Base-by-base conservation (phyloP, 73 alveolate species). In the Breviolum minutum region DNA sequence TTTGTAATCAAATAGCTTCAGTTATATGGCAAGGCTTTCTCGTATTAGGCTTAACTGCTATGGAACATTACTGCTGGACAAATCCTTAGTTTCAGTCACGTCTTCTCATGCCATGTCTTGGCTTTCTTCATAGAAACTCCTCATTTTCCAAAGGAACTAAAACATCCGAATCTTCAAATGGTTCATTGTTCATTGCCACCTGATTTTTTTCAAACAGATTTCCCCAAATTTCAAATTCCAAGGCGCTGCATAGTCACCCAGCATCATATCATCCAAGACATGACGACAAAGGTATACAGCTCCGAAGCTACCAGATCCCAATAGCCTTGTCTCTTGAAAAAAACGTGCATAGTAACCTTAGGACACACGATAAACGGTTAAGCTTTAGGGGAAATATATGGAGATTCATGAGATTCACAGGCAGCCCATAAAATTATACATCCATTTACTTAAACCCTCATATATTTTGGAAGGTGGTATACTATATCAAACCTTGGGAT, bases 201-300 rank as follows among this genome's bases (percentile, higher is more conserved):
- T 12, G 84, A 17, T 40, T 73, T 24, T 16, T 73, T 73, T 22
- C 86, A n/a, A n/a, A n/a, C n/a, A n/a, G n/a, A n/a, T n/a, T n/a
- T n/a, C n/a, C n/a, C n/a, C 19, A 16, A 69, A 24, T 6, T 2
- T 69, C 16, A 61, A 70, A 3, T 40, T 40, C 54, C 81, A 16
- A 81, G 80, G 71, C 79, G 76, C 99, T 10, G 99, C 99, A 63
- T 94, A 94, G 99, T 94, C 99, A 14, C 99, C 99, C 92, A 94
- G 84, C 93, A 94, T 94, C 99, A 94, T 76, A 93, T 94, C 99
- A 71, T 94, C 99, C 71, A 94, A 63, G 32, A 94, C 99, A 60
- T 94, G 99, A 1, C 93, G 91, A 74, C 99, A 94, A 11, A 94
- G 99, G 73, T 17, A 94, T 63, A 94, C 99, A 10, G 99, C 99